These are phyloP conservation scores for Leccinellum rugosiceps DNA, from an alignment of 768 basidiomycete genomes.

Conservation along the genomic window DNA sequence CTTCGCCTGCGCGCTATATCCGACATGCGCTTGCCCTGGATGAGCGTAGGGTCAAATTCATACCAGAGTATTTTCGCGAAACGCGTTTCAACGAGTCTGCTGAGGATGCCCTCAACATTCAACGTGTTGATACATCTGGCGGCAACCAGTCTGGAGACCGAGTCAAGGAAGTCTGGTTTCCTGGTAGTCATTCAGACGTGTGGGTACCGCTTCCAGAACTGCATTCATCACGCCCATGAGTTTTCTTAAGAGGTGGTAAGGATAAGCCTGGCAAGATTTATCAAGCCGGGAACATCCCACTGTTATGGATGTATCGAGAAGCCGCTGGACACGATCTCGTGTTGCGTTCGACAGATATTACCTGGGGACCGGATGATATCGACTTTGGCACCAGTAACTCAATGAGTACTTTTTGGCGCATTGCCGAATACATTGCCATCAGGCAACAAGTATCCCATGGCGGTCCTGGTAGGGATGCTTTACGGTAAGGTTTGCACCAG, in stretches of 20 bases:
- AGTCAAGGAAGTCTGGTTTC: constrained; percentile 17
- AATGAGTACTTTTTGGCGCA: constrained; percentile 7
- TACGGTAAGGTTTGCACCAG: constrained; percentile 4
- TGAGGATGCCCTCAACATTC: neutral
- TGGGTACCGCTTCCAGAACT: neutral
- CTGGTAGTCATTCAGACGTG: constrained; percentile 21
- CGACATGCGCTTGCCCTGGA: neutral
- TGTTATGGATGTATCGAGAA: neutral
- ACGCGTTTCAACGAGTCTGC: constrained; percentile 9
- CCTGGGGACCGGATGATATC: constrained; percentile 15
- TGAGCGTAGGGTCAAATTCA: neutral
- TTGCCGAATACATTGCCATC: constrained; percentile 10
- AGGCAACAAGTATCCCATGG: constrained; percentile 5
- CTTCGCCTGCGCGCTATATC: constrained; percentile 37
- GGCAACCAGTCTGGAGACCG: constrained; percentile 14
- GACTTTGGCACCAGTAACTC: constrained; percentile 13
- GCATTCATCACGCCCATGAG: neutral
- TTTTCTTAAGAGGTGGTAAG: constrained; percentile 7
- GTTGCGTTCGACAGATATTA: constrained; percentile 16
- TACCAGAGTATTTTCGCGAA: constrained; percentile 12
- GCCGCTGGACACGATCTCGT: neutral
- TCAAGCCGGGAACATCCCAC: neutral
- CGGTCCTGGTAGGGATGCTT: neutral
- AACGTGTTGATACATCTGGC: neutral
- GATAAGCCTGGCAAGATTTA: constrained; percentile 3